Evolutionary conservation across 2,329 filamentous ascomycete species (phyloP).

Genomic region (Apiospora pterosperma): DNA sequence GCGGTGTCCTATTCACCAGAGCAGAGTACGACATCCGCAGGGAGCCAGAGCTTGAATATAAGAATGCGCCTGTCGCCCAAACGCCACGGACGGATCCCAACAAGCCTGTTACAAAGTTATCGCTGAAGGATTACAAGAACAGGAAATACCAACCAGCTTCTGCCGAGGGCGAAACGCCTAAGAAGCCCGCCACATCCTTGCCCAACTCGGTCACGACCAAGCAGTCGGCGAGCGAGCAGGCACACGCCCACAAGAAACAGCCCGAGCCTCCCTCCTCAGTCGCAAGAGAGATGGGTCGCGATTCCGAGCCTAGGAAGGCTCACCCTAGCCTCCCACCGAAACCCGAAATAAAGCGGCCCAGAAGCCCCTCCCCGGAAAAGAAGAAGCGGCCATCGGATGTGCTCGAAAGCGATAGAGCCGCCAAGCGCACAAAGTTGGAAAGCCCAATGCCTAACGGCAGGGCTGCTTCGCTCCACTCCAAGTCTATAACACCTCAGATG

Average conservation of each 20-base stretch:
- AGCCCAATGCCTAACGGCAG: conserved; percentile 17
- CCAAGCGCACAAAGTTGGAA: conserved; percentile 45
- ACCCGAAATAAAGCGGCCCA: conserved; percentile 27
- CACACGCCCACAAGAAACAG: conserved; percentile 22
- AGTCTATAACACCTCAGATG: conserved; percentile 19
- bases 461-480: conserved; percentile 14
- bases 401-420: conserved; percentile 40
- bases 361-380: conserved; percentile 38
- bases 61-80: conserved; percentile 23
- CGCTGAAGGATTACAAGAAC: conserved; percentile 58
- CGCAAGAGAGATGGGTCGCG: conserved; percentile 21
- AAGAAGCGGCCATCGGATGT: conserved; percentile 44
- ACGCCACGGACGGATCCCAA: conserved; percentile 31
- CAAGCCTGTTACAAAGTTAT: conserved; percentile 48
- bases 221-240: conserved; percentile 23
- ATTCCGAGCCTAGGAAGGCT: conserved; percentile 19
- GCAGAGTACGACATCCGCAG: conserved; percentile 56
- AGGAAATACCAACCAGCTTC: conserved; percentile 33
- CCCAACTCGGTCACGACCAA: conserved; percentile 15
- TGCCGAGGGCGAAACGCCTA: conserved; percentile 17
- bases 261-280: conserved; percentile 8
- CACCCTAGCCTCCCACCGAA: conserved; percentile 16
- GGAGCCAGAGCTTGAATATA: conserved; percentile 40
- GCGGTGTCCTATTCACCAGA: conserved; percentile 54
- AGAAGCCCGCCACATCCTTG: conserved; percentile 9